A percentile compares a stretch with the other conserved stretches of the same genome.
Evolutionary conservation across 2,329 filamentous ascomycete genomes (phyloP).

Genomic region (Thielaviopsis musarum): DNA sequence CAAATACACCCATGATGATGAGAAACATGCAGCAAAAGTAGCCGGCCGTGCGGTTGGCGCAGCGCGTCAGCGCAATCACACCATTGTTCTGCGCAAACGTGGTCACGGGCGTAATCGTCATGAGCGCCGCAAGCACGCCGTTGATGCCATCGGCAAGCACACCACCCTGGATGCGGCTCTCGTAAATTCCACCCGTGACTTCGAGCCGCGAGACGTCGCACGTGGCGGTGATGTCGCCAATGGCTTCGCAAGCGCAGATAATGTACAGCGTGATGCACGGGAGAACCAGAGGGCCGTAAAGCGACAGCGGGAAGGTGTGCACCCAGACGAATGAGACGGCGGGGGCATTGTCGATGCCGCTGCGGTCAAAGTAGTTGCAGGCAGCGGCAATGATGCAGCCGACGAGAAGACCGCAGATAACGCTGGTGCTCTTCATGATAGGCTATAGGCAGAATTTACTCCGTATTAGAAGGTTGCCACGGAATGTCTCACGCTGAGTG

Average conservation of each 20-base stretch:
- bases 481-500: not conserved
- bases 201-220: slow-evolving; percentile 66
- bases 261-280: slow-evolving; percentile 55
- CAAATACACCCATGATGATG: slow-evolving; percentile 64
- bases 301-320: slow-evolving; percentile 52
- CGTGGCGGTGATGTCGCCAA: slow-evolving; percentile 65
- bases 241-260: slow-evolving; percentile 62
- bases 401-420: slow-evolving; percentile 55
- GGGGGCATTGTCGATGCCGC: slow-evolving; percentile 54
- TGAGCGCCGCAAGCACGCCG: slow-evolving; percentile 56
- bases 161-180: slow-evolving; percentile 63
- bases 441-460: slow-evolving; percentile 27
- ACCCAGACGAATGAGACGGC: slow-evolving; percentile 65
- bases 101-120: slow-evolving; percentile 65
- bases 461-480: not conserved
- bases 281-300: slow-evolving; percentile 59
- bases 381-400: slow-evolving; percentile 68
- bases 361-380: slow-evolving; percentile 60
- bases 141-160: slow-evolving; percentile 64
- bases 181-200: slow-evolving; percentile 54
- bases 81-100: slow-evolving; percentile 77
- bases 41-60: slow-evolving; percentile 65
- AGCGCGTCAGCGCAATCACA: slow-evolving; percentile 65
- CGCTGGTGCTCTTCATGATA: slow-evolving; percentile 68
- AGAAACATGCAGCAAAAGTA: slow-evolving; percentile 65